These are phyloP conservation scores for Wickerhamiella domercqiae DNA, from an alignment of 805 yeast genomes.

Conservation along the genomic window DNA sequence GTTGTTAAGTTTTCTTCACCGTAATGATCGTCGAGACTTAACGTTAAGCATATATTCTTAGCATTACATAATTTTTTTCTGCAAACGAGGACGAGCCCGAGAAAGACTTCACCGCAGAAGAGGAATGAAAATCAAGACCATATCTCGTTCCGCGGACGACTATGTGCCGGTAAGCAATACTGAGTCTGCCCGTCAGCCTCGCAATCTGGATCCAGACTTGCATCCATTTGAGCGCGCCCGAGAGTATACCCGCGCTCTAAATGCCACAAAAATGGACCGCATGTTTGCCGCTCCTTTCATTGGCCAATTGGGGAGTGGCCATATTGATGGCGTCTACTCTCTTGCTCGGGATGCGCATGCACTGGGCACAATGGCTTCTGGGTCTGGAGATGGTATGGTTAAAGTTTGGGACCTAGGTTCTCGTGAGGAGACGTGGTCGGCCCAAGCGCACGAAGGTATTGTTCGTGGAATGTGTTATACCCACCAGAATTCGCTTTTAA, in stretches of 20 bases:
- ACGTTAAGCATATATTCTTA: no score
- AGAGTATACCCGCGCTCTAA: slow-evolving; percentile 86
- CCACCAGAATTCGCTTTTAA: slow-evolving; percentile 45
- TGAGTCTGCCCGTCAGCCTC: slow-evolving; percentile 72
- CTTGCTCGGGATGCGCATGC: slow-evolving; percentile 63
- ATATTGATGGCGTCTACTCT: slow-evolving; percentile 82
- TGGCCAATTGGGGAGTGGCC: slow-evolving; percentile 90
- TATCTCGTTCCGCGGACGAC: slow-evolving; percentile 76
- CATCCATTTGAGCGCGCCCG: slow-evolving; percentile 97
- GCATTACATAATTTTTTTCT: no score
- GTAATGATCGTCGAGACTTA: no score
- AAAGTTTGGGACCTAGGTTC: slow-evolving; percentile 87
- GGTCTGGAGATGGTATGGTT: slow-evolving; percentile 88
- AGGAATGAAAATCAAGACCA: slow-evolving; percentile 63
- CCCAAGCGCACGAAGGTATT: slow-evolving; percentile 81
- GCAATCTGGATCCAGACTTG: slow-evolving; percentile 82
- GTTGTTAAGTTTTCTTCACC: no score
- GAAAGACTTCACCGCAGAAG: background rate
- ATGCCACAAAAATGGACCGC: slow-evolving; percentile 88
- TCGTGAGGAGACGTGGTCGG: slow-evolving; percentile 57
- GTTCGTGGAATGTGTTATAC: slow-evolving; percentile 74
- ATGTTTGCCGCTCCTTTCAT: slow-evolving; percentile 97
- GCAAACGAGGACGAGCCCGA: background rate
- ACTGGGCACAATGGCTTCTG: slow-evolving; percentile 69
- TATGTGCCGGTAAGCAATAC: slow-evolving; percentile 86